Base-by-base conservation (phyloP, 1,284 basidiomycete species). In the Vanrija sp. region DNA sequence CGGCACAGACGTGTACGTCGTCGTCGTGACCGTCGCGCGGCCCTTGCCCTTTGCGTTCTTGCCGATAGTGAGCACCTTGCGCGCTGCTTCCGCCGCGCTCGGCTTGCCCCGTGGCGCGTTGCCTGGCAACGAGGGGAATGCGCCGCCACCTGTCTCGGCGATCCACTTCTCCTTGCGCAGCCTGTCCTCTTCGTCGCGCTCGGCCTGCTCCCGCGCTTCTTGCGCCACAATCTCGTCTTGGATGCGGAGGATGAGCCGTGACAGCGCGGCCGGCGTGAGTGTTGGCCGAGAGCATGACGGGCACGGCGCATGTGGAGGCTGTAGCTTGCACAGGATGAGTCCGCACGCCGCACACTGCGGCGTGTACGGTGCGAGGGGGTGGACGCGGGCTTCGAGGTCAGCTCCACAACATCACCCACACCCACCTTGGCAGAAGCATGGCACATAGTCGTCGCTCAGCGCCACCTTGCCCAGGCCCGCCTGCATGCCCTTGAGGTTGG, bases 341-440 rank as follows among this genome's bases (percentile, higher is more conserved):
- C 73, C 71, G 61, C 78, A 79, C 3, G 61, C 51, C 4, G 70
- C 62, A 58, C 78, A 79, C 28, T 71, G 63, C 5, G 78, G 77
- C 9, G 72, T 73, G 57, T 76, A 75, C 1, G 57, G 45, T 1
- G 77, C 77, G 8, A 78, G 57, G 0, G 71, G 63, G 54, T 79
- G 78, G 1, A 69, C 60, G 21, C 74, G 75, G 26, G 75, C 77
- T 78, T 58, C 15, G 21, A 10, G 10, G 42, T 58, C 38, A 56
- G 55, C 34, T 15, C 34, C 12, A 25, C 12, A 12, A 21, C 12
- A 1, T 12, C n/a, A 38, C 9, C 38, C n/a, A 21, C 14, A 66
- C 73, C 57, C 48, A 79, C 78, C 76, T 57, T 75, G 74, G 56
- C 78, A 79, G 62, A 78, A 79, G 57, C 78, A 79, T 3, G 65